A percentile compares a stretch with the other conserved stretches of the same genome.
Conservation (phyloP, 768 basidiomycete genomes). For the Floccularia luteovirens region DNA sequence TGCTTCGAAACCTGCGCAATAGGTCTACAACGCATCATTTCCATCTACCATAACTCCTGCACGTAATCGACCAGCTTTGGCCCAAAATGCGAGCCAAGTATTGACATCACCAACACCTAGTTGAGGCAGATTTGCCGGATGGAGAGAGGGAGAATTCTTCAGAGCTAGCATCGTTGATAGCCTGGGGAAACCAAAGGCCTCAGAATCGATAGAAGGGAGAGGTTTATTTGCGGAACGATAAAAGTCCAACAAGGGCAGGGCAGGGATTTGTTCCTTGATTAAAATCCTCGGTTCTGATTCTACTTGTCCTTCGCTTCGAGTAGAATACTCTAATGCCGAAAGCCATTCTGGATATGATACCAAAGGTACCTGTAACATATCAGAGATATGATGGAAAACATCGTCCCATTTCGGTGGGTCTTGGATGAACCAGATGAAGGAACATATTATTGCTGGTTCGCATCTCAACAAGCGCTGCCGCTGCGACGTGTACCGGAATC, state of each 20-base stretch:
- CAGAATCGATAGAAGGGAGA: slow-evolving; percentile 8
- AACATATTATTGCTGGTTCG: neutral
- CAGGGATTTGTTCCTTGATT: slow-evolving; percentile 12
- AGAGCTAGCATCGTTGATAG: slow-evolving; percentile 8
- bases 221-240: slow-evolving; percentile 12
- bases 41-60: no score
- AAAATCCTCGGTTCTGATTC: neutral
- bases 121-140: neutral
- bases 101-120: slow-evolving; percentile 9
- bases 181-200: slow-evolving; percentile 14
- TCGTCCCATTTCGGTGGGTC: slow-evolving; percentile 13
- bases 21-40: no score
- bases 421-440: slow-evolving; percentile 20
- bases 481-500: slow-evolving; percentile 16
- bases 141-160: slow-evolving; percentile 4
- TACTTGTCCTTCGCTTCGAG: neutral
- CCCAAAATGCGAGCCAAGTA: slow-evolving; percentile 10
- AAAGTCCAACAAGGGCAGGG: slow-evolving; percentile 19
- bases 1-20: no score
- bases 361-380: slow-evolving; percentile 16
- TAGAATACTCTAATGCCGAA: slow-evolving; percentile 12
- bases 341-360: slow-evolving; percentile 24
- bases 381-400: slow-evolving; percentile 13
- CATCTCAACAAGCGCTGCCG: slow-evolving; percentile 15
- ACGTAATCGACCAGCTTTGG: no score